Base-by-base conservation (phyloP, 176 grass and related monocot species). In the Typha latifolia region DNA sequence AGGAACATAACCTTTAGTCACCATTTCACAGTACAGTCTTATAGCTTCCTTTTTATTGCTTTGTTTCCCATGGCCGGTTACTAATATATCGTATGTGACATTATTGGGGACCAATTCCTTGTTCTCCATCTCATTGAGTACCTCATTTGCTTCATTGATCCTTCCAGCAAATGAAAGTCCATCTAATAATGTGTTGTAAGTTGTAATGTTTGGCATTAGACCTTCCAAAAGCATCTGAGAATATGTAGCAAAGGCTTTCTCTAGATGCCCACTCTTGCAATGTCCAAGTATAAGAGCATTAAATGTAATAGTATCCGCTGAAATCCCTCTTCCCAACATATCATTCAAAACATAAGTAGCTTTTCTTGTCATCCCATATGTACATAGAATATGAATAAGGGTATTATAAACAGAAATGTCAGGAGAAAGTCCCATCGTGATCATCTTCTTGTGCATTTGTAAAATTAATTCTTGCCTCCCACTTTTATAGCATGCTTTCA, bases 211-310 rank as follows among this genome's bases (percentile, higher is more conserved):
- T n/a, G 88, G 93, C 5, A 66, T 62, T 29, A 86, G 16, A n/a
- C 83, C 78, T 82, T 77, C 66, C 56, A 31, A 31, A 69, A 86
- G 51, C 88, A 96, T 89, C 53, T 86, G 82, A 74, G 68, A 68
- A 67, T 89, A 96, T 23, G 64, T 84, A 66, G 43, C 69, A 88
- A 89, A 86, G 69, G 88, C 85, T 72, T 75, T 89, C 57, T 89
- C 82, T 52, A 86, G 59, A 82, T 86, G 77, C 14, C 67, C 74
- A 31, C 73, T 86, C 79, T 86, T 96, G 61, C 85, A 91, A 66
- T 91, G 73, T 52, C 93, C 93, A n/a, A 96, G 93, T 74, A 96
- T 86, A 48, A 96, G 76, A 75, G 67, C 67, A 76, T 96, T 96
- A 34, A 86, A 91, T 64, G 93, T 96, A 64, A 89, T 76, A 21